Evolutionary conservation across 306 rosid species (phyloP).

Genomic region (Begonia fuchsioides): DNA sequence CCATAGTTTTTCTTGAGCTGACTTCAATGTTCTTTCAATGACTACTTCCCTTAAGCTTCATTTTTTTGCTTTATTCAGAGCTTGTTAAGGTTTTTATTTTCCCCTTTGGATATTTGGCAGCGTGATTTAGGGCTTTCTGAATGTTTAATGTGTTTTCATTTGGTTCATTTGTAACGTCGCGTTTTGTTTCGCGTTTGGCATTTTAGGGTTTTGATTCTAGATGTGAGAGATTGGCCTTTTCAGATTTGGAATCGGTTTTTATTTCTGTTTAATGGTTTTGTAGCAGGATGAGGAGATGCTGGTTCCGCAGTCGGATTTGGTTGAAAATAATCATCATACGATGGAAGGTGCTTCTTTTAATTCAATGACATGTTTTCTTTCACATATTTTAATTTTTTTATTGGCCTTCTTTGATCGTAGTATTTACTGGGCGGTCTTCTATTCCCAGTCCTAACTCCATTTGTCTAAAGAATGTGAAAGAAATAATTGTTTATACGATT

Average conservation of each 20-base stretch:
- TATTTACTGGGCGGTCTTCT: no score
- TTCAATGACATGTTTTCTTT: slow-evolving; percentile 10
- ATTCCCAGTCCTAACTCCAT: no score
- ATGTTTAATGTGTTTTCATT: slow-evolving; percentile 17
- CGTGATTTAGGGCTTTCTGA: slow-evolving; percentile 32
- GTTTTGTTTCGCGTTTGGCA: slow-evolving; percentile 14
- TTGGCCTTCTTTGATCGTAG: no score
- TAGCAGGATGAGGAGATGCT: slow-evolving; percentile 96
- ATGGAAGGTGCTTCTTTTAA: slow-evolving; percentile 46
- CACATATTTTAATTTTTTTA: no score
- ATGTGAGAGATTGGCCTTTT: slow-evolving; percentile 14
- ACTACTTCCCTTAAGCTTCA: slow-evolving; percentile 5
- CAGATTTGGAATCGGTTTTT: slow-evolving; percentile 28
- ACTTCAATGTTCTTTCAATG: slow-evolving; percentile 4
- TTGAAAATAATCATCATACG: slow-evolving; percentile 68
- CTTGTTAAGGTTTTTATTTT: slow-evolving; percentile 12
- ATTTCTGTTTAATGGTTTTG: slow-evolving; percentile 7
- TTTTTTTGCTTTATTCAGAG: slow-evolving; percentile 2
- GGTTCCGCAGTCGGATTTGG: slow-evolving; percentile 63
- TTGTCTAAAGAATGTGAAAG: no score
- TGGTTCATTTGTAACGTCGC: slow-evolving; percentile 14
- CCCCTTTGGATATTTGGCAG: not conserved
- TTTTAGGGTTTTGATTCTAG: slow-evolving; percentile 25
- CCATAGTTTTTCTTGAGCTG: slow-evolving; percentile 10
- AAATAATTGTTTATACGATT: no score